These are phyloP conservation scores for Kuraishia floccosa DNA, from an alignment of 805 yeast species.

Conservation along the genomic window DNA sequence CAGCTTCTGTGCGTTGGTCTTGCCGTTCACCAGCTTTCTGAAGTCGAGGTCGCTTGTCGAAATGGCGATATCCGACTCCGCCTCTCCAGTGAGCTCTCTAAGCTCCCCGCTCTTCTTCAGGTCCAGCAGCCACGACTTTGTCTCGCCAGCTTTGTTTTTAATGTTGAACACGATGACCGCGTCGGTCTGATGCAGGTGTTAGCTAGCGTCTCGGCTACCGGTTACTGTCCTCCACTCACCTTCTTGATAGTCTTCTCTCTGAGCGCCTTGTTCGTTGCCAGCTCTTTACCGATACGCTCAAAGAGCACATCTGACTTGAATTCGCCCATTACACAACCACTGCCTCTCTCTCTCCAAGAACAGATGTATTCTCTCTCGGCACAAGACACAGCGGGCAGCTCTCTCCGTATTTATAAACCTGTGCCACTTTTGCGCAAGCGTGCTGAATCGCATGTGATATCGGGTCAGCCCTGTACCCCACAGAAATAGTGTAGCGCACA, in stretches of 20 bases:
- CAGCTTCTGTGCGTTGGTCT: conserved; percentile 76
- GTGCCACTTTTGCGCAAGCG: too few relatives aligned
- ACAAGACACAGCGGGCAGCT: too few relatives aligned
- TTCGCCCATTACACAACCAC: conserved; percentile 1
- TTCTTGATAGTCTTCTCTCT: conserved; percentile 28
- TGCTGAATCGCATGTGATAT: too few relatives aligned
- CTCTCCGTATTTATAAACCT: background rate
- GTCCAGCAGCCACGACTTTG: conserved; percentile 57
- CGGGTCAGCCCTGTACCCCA: too few relatives aligned
- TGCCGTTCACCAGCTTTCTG: conserved; percentile 60
- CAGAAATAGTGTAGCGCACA: too few relatives aligned
- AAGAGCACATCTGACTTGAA: conserved; percentile 31
- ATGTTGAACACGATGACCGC: conserved; percentile 58
- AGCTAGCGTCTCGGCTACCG: conserved; percentile 1
- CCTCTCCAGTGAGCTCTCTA: conserved; percentile 26
- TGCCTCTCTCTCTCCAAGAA: too few relatives aligned
- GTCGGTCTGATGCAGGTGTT: conserved; percentile 27
- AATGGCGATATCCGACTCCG: conserved; percentile 54
- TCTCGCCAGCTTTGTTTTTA: conserved; percentile 48
- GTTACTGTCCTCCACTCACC: conserved; percentile 2
- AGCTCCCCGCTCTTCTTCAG: conserved; percentile 46
- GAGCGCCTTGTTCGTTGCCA: conserved; percentile 9
- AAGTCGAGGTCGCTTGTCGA: conserved; percentile 58
- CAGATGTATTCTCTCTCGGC: too few relatives aligned
- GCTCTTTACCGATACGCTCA: conserved; percentile 24